Base-by-base conservation (phyloP, 169 alveolate species). In the Cryptosporidium ryanae region DNA sequence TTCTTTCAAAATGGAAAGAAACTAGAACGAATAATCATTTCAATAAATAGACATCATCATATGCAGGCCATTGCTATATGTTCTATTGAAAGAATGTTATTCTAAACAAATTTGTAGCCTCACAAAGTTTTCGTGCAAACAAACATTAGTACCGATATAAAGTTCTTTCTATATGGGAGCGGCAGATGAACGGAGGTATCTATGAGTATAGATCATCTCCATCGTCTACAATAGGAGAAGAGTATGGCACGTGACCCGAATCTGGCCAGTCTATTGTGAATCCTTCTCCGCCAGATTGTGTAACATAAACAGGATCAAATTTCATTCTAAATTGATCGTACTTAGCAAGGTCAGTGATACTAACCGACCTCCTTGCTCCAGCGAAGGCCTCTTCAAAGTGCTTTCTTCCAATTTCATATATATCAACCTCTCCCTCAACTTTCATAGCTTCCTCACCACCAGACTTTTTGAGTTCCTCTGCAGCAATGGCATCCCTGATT, bases 331-430 rank as follows among this genome's bases (percentile, higher is more conserved):
- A 98, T 87, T 96, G 96, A 92, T 97, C 99, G 91, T 96, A 97
- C 84, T 95, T 95, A 50, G 96, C 93, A 82, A 96, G 89, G 68
- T 95, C 98, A 31, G 97, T 91, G 55, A 93, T 94, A 31, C 98
- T 95, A 46, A 98, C 99, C 23, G 99, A 96, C 76, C 98, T 96
- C 83, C 99, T 95, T 10, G 99, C 99, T 34, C 95, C 96, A 29
- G 98, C 97, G 25, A 98, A 94, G 32, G 98, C 99, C 92, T 98
- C 99, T 84, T 98, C 99, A 94, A 98, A 98, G 90, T 98, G 99
- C 87, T 97, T 97, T 71, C 99, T 94, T 25, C 98, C 97, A 63
- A 98, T 95, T 68, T 94, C 98, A 64, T 98, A 98, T 31, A 96
- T 98, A 50, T 94, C 97, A 50, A 83, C 90, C 27, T 92, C 95